Base-by-base conservation (phyloP, 179 eudicot species). In the Heliamphora pulchella region DNA sequence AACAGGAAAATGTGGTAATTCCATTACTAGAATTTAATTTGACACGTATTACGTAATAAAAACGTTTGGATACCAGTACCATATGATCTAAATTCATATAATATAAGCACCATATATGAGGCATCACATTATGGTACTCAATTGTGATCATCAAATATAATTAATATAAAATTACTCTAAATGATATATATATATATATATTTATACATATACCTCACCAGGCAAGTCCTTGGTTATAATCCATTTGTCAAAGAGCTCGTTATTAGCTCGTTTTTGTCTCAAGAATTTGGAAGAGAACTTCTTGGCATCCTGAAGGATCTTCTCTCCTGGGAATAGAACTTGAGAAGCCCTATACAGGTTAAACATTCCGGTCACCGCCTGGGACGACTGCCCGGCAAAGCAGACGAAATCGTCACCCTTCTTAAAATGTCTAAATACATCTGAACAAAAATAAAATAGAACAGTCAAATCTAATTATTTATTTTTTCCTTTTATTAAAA, bases 321-420 rank as follows among this genome's bases (percentile, higher is more conserved):
- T 77, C 70, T 95, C 98, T 22, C 90, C 92, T 1, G 91, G 93
- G 61, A 80, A 93, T 61, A 85, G 74, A 82, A 95, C 9, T 62
- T 95, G 95, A 14, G 97, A 89, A 44, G 96, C 98, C 73, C 94
- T 87, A 44, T 85, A 88, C 46, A 95, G 74, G 48, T 92, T 90
- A 79, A 82, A 89, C 92, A 92, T 95, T 84, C 96, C 98, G 0
- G 98, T 92, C 7, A 91, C 91, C 1, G 98, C 97, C 83, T 92
- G 93, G 1, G 82, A 91, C 69, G 98, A 89, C 67, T 95, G 97
- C 67, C 98, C 97, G 14, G 80, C 89, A 31, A 92, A 86, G 89
- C 94, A 90, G 82, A 91, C 78, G 81, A 95, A 95, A 43, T 89
- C 90, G 31, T 90, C 97, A 2, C 86, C 90, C 66, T 88, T 90